phyloP scores from a whole-genome alignment of 495 filamentous ascomycete species.

The Sabuloglossum arenarium region DNA sequence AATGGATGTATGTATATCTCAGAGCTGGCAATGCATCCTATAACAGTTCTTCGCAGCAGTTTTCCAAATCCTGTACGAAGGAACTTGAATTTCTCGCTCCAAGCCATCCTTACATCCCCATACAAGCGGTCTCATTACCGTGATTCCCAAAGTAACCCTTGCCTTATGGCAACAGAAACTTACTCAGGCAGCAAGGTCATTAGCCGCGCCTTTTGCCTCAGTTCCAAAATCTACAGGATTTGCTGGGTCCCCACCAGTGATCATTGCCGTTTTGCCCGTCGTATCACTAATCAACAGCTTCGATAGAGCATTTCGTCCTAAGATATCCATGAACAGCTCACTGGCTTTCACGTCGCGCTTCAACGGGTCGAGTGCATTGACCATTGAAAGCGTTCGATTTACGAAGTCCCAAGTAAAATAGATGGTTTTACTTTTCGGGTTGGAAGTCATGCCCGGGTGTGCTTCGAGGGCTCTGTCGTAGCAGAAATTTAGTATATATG shows the following conservation, averaged over 20 bases:
- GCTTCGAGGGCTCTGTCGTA: slow-evolving; percentile 1
- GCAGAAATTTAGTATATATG: background rate
- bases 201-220: background rate
- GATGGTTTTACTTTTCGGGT: background rate
- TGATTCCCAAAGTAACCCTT: background rate
- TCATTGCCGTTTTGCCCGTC: background rate
- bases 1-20: background rate
- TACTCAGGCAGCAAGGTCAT: background rate
- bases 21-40: background rate
- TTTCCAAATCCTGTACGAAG: background rate
- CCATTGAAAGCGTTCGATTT: slow-evolving; percentile 1
- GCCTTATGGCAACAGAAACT: background rate
- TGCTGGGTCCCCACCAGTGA: background rate
- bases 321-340: background rate
- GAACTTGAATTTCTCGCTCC: background rate
- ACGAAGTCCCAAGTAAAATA: slow-evolving; percentile 4
- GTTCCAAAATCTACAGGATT: background rate
- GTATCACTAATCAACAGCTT: slow-evolving; percentile 4
- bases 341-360: background rate
- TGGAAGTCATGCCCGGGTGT: background rate
- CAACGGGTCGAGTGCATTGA: background rate
- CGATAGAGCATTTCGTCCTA: background rate
- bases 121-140: background rate
- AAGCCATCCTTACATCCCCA: background rate
- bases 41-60: background rate